phyloP scores from a whole-genome alignment of 257 asterid genomes.

The Craterostigma plantagineum region DNA sequence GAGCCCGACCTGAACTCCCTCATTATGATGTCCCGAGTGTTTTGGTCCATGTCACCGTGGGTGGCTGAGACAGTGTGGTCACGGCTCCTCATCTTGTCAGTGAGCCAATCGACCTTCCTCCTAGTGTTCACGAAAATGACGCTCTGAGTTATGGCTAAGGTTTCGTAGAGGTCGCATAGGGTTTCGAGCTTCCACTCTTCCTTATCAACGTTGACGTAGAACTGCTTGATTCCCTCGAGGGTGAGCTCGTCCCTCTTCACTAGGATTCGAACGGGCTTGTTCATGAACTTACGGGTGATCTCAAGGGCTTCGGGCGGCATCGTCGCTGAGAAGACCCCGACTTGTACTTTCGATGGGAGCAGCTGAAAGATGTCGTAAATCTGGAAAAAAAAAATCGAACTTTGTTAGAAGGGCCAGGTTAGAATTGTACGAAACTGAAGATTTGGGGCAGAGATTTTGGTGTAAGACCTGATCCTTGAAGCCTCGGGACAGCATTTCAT shows the following conservation, averaged over 20 bases:
- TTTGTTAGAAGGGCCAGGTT: too few relatives aligned
- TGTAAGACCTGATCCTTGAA: slow-evolving; percentile 75
- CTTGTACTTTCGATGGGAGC: slow-evolving; percentile 59
- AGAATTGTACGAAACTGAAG: too few relatives aligned
- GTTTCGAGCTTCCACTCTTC: slow-evolving; percentile 54
- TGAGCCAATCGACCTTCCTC: slow-evolving; percentile 58
- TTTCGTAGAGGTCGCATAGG: slow-evolving; percentile 15
- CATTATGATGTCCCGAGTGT: slow-evolving; percentile 49
- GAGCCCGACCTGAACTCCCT: slow-evolving; percentile 51
- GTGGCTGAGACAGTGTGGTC: too few relatives aligned
- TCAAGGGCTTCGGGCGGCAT: slow-evolving; percentile 87
- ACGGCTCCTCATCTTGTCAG: slow-evolving; percentile 1
- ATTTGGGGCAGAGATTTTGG: background rate
- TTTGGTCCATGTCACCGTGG: slow-evolving; percentile 30
- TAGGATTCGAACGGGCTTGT: slow-evolving; percentile 42
- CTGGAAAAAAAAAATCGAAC: slow-evolving; percentile 14
- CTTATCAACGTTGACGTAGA: slow-evolving; percentile 38
- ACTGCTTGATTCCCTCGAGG: slow-evolving; percentile 36
- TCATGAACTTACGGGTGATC: slow-evolving; percentile 56
- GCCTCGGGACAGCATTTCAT: slow-evolving; percentile 80
- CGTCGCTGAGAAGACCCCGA: slow-evolving; percentile 63
- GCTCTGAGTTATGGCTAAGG: slow-evolving; percentile 47
- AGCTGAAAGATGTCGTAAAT: slow-evolving; percentile 63
- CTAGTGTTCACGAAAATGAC: slow-evolving; percentile 54
- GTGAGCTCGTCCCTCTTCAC: slow-evolving; percentile 52